phyloP scores from a whole-genome alignment of 2,329 filamentous ascomycete genomes.

The Fusarium proliferatum region DNA sequence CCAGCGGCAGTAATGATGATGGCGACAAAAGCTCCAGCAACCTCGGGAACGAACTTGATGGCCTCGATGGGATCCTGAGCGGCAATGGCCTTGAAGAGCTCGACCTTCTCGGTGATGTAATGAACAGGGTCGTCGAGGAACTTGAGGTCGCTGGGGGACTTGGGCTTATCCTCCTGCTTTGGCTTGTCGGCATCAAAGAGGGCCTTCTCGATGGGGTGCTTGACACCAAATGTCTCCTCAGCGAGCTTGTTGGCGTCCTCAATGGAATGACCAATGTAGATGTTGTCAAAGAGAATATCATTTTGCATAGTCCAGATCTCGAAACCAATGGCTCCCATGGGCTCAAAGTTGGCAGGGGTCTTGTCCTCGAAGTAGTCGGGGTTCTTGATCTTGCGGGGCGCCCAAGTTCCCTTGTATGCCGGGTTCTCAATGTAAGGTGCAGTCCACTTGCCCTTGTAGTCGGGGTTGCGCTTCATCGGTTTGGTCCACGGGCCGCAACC shows the following conservation, averaged over 20 bases:
- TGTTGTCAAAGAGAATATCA: slow-evolving; percentile 99
- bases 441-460: slow-evolving; percentile 99
- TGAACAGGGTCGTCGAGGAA: slow-evolving; percentile 91
- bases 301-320: slow-evolving; percentile 99
- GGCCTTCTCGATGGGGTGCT: slow-evolving; percentile 84
- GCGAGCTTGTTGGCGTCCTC: slow-evolving; percentile 92
- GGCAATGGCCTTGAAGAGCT: slow-evolving; percentile 87
- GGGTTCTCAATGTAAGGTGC: slow-evolving; percentile 96
- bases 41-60: slow-evolving; percentile 89
- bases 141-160: slow-evolving; percentile 79
- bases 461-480: slow-evolving; percentile 93
- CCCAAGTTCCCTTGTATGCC: slow-evolving; percentile 96
- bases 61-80: slow-evolving; percentile 86
- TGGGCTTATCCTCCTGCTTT: slow-evolving; percentile 72
- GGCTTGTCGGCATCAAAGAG: slow-evolving; percentile 84
- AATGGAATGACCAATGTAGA: slow-evolving; percentile 98
- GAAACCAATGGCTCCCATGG: slow-evolving; percentile 97
- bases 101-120: slow-evolving; percentile 92
- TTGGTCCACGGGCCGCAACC: slow-evolving; percentile 94
- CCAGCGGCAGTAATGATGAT: slow-evolving; percentile 76
- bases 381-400: slow-evolving; percentile 96
- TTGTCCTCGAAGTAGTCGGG: slow-evolving; percentile 97
- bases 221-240: slow-evolving; percentile 89
- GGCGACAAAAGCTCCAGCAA: slow-evolving; percentile 82
- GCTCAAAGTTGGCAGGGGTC: slow-evolving; percentile 95